Evolutionary conservation across 192 early-diverging fungal species (phyloP).

Genomic region (Nowakowskiella sp.): DNA sequence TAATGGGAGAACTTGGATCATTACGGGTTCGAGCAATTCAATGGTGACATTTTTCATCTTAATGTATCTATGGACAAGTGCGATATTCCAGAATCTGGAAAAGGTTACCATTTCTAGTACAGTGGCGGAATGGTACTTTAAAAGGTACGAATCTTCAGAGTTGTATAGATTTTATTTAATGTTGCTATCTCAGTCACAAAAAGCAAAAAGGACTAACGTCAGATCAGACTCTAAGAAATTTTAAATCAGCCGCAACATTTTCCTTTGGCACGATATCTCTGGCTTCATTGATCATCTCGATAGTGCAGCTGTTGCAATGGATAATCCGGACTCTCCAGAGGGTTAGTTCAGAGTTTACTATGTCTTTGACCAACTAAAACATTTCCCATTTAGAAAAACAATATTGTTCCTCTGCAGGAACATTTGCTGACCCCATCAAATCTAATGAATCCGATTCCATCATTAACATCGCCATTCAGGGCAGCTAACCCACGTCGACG

Average conservation of each 20-base stretch:
- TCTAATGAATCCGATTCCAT: too few relatives aligned
- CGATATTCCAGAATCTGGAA: constrained; percentile 62
- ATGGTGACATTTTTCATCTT: constrained; percentile 50
- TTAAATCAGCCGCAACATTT: constrained; percentile 38
- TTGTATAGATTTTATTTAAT: background rate
- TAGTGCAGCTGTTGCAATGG: constrained; percentile 45
- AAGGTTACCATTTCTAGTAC: constrained; percentile 60
- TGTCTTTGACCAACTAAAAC: too few relatives aligned
- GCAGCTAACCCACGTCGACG: too few relatives aligned
- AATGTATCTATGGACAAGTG: constrained; percentile 70
- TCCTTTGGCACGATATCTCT: constrained; percentile 62
- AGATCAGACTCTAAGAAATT: constrained; percentile 26
- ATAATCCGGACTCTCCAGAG: constrained; percentile 34
- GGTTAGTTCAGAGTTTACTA: constrained; percentile 26
- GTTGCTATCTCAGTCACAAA: background rate
- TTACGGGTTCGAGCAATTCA: constrained; percentile 41
- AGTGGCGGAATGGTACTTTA: constrained; percentile 77
- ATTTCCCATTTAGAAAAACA: too few relatives aligned
- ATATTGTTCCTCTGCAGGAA: too few relatives aligned
- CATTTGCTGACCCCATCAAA: too few relatives aligned
- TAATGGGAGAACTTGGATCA: too few relatives aligned
- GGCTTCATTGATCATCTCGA: constrained; percentile 51
- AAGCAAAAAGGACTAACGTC: constrained; percentile 2
- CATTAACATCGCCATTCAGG: too few relatives aligned
- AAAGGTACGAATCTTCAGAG: constrained; percentile 28